Conservation (phyloP, 495 filamentous ascomycete species). For the Pseudoneurospora amorphoporcata region DNA sequence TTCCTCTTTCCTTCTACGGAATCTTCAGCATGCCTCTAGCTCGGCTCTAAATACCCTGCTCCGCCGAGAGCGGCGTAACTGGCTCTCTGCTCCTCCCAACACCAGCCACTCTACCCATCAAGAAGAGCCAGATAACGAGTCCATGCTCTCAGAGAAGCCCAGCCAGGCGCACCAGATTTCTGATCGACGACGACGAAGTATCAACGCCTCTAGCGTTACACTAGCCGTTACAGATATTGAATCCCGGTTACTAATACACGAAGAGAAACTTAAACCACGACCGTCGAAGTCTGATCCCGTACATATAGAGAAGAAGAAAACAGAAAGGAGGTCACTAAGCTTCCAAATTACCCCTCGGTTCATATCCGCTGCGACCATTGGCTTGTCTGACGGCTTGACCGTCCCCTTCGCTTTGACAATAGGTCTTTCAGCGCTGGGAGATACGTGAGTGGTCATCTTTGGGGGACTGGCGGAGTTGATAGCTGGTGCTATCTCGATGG, state of each 20-base stretch:
- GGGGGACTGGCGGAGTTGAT: slow-evolving; percentile 59
- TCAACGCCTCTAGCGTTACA: neutral
- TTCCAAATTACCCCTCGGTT: slow-evolving; percentile 18
- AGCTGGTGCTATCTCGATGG: slow-evolving; percentile 55
- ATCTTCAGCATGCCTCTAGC: neutral
- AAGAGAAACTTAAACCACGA: slow-evolving; percentile 5
- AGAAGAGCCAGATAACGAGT: neutral
- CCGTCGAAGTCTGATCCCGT: neutral
- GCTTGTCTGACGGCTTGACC: slow-evolving; percentile 49
- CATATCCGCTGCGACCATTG: slow-evolving; percentile 41
- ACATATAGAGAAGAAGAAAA: neutral
- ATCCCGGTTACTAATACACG: neutral
- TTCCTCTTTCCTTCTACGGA: neutral
- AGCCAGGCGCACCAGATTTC: neutral
- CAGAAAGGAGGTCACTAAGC: neutral
- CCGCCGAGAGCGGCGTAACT: neutral
- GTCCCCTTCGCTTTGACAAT: slow-evolving; percentile 53
- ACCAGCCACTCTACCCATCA: neutral
- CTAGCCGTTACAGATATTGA: neutral
- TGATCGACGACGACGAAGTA: neutral
- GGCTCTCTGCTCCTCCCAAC: neutral
- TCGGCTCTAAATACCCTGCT: neutral
- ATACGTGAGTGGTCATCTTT: slow-evolving; percentile 48
- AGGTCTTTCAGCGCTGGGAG: slow-evolving; percentile 44
- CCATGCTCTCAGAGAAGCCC: neutral